A percentile compares a stretch with the other conserved stretches of the same genome.
phyloP scores from a whole-genome alignment of 371 early-diverging fungal genomes.

The Mortierella sp. region DNA sequence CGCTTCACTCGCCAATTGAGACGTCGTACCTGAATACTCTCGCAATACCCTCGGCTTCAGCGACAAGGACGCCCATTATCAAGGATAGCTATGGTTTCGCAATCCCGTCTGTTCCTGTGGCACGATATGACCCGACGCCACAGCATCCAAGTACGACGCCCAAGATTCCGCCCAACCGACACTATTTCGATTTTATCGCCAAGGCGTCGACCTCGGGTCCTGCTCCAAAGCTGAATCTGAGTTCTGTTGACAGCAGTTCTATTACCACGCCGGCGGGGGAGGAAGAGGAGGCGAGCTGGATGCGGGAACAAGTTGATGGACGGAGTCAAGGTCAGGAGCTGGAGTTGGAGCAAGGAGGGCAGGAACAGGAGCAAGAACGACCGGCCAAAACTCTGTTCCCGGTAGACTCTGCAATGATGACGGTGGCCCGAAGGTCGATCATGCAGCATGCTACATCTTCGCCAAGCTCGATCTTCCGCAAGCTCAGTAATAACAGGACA shows the following conservation, averaged over 20 bases:
- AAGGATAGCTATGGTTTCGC: neutral
- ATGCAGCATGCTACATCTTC: slow-evolving; percentile 34
- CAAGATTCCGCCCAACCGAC: slow-evolving; percentile 29
- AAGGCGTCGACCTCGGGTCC: neutral
- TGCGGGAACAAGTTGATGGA: neutral
- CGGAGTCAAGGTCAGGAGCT: neutral
- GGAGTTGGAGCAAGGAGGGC: neutral
- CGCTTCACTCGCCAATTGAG: neutral
- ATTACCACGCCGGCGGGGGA: neutral
- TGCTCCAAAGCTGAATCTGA: neutral
- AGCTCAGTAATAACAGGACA: slow-evolving; percentile 12
- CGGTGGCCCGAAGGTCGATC: slow-evolving; percentile 41
- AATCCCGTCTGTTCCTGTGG: neutral
- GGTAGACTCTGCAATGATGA: slow-evolving; percentile 27
- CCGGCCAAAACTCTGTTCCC: neutral
- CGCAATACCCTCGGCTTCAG: neutral
- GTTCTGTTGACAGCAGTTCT: too few species aligned
- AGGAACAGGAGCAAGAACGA: neutral
- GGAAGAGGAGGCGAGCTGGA: neutral
- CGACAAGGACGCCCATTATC: too few species aligned
- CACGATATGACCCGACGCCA: neutral
- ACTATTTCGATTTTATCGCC: slow-evolving; percentile 28
- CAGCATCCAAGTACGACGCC: slow-evolving; percentile 39
- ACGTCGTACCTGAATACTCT: neutral
- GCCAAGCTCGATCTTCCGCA: slow-evolving; percentile 32